These are phyloP conservation scores for Trametes cubensis DNA, from an alignment of 768 basidiomycete species.

Conservation along the genomic window DNA sequence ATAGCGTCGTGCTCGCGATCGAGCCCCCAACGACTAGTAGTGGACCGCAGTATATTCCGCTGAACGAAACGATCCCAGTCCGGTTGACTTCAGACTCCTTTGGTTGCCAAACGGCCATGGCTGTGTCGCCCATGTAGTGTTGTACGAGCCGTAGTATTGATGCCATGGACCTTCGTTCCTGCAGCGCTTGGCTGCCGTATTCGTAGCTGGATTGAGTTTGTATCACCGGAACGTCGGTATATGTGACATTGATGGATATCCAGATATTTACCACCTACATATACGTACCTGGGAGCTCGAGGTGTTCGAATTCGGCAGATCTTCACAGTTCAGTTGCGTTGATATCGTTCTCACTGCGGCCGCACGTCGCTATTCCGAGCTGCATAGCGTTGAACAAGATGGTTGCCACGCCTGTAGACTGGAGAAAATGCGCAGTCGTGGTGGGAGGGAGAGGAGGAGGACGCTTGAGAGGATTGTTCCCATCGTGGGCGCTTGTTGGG, in stretches of 20 bases:
- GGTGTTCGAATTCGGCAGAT: no score
- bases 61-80: slow-evolving; percentile 28
- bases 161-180: neutral
- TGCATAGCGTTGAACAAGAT: neutral
- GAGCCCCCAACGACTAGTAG: slow-evolving; percentile 19
- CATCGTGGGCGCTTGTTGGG: slow-evolving; percentile 7
- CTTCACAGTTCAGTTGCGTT: no score
- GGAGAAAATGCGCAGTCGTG: slow-evolving; percentile 4
- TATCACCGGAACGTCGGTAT: no score
- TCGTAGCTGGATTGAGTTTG: no score
- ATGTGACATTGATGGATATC: no score
- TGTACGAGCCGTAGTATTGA: neutral
- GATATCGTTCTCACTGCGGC: neutral
- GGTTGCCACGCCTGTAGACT: neutral
- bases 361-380: neutral
- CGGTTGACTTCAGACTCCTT: slow-evolving; percentile 31
- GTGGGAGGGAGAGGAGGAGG: neutral
- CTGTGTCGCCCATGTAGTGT: neutral
- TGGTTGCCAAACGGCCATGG: slow-evolving; percentile 18
- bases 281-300: no score
- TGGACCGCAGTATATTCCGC: slow-evolving; percentile 23
- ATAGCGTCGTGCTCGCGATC: slow-evolving; percentile 30
- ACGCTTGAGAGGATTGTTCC: neutral
- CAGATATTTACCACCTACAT: no score
- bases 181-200: neutral